A percentile compares a stretch with the other conserved stretches of the same genome.
Conservation (phyloP, 2,329 filamentous ascomycete genomes). For the Botrytis medusae region DNA sequence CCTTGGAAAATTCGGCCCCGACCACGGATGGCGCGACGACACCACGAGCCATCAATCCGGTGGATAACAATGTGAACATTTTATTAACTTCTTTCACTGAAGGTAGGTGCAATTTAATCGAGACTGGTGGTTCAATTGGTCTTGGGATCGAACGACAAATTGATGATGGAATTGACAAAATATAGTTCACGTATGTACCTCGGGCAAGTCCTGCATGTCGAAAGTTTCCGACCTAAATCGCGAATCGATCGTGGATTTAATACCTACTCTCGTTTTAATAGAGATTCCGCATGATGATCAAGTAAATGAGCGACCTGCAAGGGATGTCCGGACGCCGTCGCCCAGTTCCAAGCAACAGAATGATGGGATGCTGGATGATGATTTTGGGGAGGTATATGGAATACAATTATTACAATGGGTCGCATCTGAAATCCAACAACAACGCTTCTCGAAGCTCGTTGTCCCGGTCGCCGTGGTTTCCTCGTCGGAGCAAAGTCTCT, state of each 20-base stretch:
- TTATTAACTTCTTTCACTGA: slow-evolving; percentile 53
- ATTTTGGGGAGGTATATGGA: slow-evolving; percentile 48
- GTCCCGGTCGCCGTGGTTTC: slow-evolving; percentile 47
- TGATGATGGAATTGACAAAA: slow-evolving; percentile 27
- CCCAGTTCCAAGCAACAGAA: slow-evolving; percentile 40
- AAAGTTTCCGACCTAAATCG: slow-evolving; percentile 53
- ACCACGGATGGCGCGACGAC: slow-evolving; percentile 25
- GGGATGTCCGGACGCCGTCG: slow-evolving; percentile 38
- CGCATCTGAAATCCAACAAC: slow-evolving; percentile 50
- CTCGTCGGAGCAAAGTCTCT: slow-evolving; percentile 38
- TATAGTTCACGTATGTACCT: slow-evolving; percentile 54
- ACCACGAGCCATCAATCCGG: slow-evolving; percentile 37
- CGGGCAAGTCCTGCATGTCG: slow-evolving; percentile 51
- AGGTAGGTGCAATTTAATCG: slow-evolving; percentile 39
- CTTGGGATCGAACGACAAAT: slow-evolving; percentile 9
- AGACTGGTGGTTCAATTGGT: slow-evolving; percentile 21
- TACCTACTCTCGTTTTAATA: slow-evolving; percentile 56
- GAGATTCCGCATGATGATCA: slow-evolving; percentile 49
- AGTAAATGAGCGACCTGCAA: slow-evolving; percentile 37
- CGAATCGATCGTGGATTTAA: slow-evolving; percentile 46
- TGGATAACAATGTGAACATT: slow-evolving; percentile 49
- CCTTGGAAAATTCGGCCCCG: slow-evolving; percentile 28
- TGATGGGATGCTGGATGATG: slow-evolving; percentile 43
- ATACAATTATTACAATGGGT: slow-evolving; percentile 49
- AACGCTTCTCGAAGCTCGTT: slow-evolving; percentile 49